These are phyloP conservation scores for Aureobasidium sp. DNA, from an alignment of 2,329 filamentous ascomycete species.

Conservation along the genomic window DNA sequence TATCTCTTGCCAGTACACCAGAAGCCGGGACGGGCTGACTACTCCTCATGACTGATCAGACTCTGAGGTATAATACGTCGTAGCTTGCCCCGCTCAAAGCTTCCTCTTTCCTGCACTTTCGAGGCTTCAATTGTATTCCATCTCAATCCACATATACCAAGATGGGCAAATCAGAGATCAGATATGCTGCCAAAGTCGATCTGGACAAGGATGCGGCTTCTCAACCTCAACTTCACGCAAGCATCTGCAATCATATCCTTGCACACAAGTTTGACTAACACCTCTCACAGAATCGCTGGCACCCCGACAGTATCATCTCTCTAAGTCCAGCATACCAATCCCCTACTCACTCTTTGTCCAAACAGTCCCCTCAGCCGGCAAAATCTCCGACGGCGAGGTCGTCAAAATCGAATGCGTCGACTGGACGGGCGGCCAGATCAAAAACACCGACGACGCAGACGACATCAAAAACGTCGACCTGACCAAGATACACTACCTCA, in stretches of 20 bases:
- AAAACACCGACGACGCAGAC: constrained; percentile 82
- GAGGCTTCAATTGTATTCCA: neutral
- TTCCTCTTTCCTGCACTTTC: neutral
- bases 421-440: constrained; percentile 67
- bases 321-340: neutral
- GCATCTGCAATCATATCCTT: constrained; percentile 21
- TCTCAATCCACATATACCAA: neutral
- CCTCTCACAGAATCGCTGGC: constrained; percentile 74
- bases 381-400: constrained; percentile 72
- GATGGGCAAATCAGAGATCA: constrained; percentile 50
- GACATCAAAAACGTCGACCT: constrained; percentile 79
- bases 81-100: neutral
- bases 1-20: constrained; percentile 1
- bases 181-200: constrained; percentile 64
- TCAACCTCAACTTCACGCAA: constrained; percentile 61
- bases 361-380: constrained; percentile 62
- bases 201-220: constrained; percentile 62
- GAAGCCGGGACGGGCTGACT: neutral
- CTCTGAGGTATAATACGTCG: neutral
- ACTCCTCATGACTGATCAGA: neutral
- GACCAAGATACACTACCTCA: constrained; percentile 77
- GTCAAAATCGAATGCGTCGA: constrained; percentile 92
- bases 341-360: neutral
- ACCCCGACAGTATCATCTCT: constrained; percentile 64
- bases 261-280: neutral